A percentile compares a stretch with the other conserved stretches of the same genome.
Conservation (phyloP, 116 monocot genomes). For the Posidonia oceanica region DNA sequence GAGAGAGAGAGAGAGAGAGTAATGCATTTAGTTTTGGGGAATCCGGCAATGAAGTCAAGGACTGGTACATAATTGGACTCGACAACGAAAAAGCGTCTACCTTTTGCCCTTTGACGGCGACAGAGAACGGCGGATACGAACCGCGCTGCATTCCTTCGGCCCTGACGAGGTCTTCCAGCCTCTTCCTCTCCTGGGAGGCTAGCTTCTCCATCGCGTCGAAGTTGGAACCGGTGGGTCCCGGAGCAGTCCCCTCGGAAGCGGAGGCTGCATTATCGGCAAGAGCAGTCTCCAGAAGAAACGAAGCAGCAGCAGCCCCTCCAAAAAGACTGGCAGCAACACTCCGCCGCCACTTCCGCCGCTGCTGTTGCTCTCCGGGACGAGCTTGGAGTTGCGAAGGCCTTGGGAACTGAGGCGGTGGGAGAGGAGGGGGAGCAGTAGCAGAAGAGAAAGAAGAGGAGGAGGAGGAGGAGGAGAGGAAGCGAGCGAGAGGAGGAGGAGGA, state of each 20-base stretch:
- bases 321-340: not conserved
- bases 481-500: not conserved
- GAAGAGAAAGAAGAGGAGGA: not conserved
- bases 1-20: too few relatives aligned
- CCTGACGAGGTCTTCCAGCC: constrained; percentile 50
- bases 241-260: too few relatives aligned
- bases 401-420: not conserved
- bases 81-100: constrained; percentile 7
- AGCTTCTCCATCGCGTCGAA: constrained; percentile 20
- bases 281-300: not conserved
- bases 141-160: constrained; percentile 49
- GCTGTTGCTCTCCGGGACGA: too few relatives aligned
- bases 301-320: not conserved
- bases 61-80: not conserved
- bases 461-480: not conserved
- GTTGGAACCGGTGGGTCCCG: not conserved
- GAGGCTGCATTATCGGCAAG: not conserved
- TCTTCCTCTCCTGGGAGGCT: constrained; percentile 31
- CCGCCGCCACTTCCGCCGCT: not conserved
- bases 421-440: not conserved
- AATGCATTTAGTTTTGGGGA: too few relatives aligned
- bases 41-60: not conserved
- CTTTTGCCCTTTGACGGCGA: constrained; percentile 58
- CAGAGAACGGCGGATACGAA: constrained; percentile 48
- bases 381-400: too few relatives aligned